Base-by-base conservation (phyloP, 202 grass and related monocot species). In the Musa balbisiana region DNA sequence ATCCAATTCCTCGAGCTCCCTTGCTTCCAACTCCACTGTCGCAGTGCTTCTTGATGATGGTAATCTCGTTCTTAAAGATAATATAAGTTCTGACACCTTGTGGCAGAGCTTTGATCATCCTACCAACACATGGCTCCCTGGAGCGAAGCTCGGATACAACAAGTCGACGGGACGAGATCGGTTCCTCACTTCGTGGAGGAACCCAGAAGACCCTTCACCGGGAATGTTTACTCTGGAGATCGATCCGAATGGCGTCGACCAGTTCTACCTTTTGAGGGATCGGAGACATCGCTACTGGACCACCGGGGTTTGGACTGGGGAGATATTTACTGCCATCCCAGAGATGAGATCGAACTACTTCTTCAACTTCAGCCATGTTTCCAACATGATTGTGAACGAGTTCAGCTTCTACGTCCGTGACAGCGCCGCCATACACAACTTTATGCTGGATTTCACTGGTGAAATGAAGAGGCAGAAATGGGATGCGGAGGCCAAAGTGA, bases 31-130 rank as follows among this genome's bases (percentile, higher is more conserved):
- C 43, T 49, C 74, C 69, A 83, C 86, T 12, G 17, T 79, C 3
- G 92, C 89, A 33, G 66, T 69, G 67, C 81, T 96, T 53, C 60
- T 22, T n/a, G 89, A 96, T 68, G 29, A 0, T 0, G 92, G 89
- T 54, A 92, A 86, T 84, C 86, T 96, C 12, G 84, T 89, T 9
- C 83, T 96, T 49, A 74, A 2, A 52, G 82, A 43, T 43, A 43
- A 43, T 43, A 8, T 1, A 8, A 43, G 33, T 43, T 43, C 63
- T 82, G 81, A 20, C 2, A 33, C 85, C 49, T 82, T 87, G 16
- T 96, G 92, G 92, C 73, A 76, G 79, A 96, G 92, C 84, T 84
- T 92, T 3, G 90, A 92, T 12, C 76, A 92, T 58, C 90, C 80
- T 1, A 88, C 85, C n/a, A 59, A 91, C 67, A 88, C 85, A 25